Evolutionary conservation across 225 moss, liverwort and hornwort genomes (phyloP), one percentile per base, ranked within the genome.

Genomic region (Pseudoscleropodium purum): DNA sequence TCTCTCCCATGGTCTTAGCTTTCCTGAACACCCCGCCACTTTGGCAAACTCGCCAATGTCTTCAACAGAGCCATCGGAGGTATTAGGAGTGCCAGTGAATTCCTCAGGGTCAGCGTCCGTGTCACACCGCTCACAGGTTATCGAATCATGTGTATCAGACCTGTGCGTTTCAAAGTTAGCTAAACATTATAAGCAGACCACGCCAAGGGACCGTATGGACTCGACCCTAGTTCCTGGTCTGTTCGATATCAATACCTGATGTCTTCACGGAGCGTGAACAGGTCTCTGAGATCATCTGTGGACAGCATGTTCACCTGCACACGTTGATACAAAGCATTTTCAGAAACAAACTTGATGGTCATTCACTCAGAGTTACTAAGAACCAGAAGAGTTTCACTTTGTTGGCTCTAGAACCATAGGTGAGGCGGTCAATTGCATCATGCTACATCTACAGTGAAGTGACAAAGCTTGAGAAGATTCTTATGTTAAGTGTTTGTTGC

Each of bases 81-180:
- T 82, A 29, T 84, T 86, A 79, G 88, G 86, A 75, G 86, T 90
- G 80, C 85, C 86, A 84, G 84, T 85, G 74, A 77, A 65, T 54
- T 92, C 89, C 82, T 89, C 91, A 30, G 90, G 61, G 63, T 86
- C 83, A 54, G 81, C 89, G 45, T 92, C 95, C 82, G 18, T 66
- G 70, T 93, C 90, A 89, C 99, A 99, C 51, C 99, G 95, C 82
- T 95, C 95, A 90, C 99, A 99, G 67, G 93, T 95, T 68, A 99
- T 91, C 56, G 99, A 96, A 89, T 99, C 99, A 41, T 97, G 97
- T 67, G 99, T 99, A 81, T 97, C 97, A 68, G 99, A 99, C 90
- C 94, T 97, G 95, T 76, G 81, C 27, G 86, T 47, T 75, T 74
- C 75, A 45, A 67, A 66, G 41, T 88, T 49, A 91, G 82, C 70